Percentiles rank a stretch among this genome's conserved stretches.
These are phyloP conservation scores for Cymodocea nodosa DNA, from an alignment of 116 monocot species.

Conservation along the genomic window DNA sequence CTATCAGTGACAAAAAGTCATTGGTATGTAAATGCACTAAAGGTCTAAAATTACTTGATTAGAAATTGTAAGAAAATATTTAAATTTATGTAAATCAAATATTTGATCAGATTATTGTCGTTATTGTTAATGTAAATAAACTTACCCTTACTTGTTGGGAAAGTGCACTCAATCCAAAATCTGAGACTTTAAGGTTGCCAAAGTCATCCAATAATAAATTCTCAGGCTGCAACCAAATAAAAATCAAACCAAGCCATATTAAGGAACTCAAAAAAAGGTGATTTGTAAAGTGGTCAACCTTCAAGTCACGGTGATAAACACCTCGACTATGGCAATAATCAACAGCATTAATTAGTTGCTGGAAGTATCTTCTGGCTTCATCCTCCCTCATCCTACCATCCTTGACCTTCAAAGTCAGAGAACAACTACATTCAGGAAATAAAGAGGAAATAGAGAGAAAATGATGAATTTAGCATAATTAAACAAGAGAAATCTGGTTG, in stretches of 20 bases:
- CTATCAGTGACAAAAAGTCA: not conserved
- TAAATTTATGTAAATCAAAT: no score
- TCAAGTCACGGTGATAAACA: constrained; percentile 75
- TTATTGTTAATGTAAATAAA: not conserved
- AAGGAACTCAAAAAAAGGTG: not conserved
- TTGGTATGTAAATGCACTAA: not conserved
- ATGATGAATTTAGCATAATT: not conserved
- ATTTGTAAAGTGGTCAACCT: constrained; percentile 17
- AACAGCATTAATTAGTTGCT: constrained; percentile 82
- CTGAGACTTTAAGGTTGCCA: constrained; percentile 81
- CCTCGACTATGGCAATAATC: constrained; percentile 93
- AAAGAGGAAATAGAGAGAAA: not conserved
- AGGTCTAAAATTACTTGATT: no score
- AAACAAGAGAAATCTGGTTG: not conserved
- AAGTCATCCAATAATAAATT: constrained; percentile 63
- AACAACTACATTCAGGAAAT: no score
- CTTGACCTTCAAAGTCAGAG: constrained; percentile 35
- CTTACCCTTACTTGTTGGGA: constrained; percentile 82
- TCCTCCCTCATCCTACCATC: constrained; percentile 69
- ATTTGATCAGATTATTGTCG: no score
- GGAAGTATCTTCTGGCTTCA: constrained; percentile 73
- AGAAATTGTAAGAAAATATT: no score
- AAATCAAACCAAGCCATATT: no score
- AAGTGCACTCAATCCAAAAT: constrained; percentile 82
- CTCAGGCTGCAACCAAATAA: constrained; percentile 43